Evolutionary conservation across 768 basidiomycete genomes (phyloP), one percentile per base, ranked within the genome.

Genomic region (Lentinus tigrinus): DNA sequence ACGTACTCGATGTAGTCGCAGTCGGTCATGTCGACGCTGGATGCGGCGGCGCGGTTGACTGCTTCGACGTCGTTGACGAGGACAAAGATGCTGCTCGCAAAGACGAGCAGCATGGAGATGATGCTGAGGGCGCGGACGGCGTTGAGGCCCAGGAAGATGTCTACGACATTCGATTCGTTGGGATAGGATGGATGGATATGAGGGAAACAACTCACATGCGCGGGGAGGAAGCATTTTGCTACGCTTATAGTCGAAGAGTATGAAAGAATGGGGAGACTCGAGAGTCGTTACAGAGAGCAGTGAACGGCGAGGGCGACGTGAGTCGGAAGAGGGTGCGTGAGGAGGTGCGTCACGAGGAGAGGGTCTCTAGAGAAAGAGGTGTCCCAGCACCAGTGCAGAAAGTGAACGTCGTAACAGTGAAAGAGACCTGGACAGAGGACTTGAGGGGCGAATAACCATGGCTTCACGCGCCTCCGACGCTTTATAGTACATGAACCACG

Each of bases 1-100:
- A 75, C 85, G 52, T 72, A 91, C 84, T 83, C 77, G 62, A 92
- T 89, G 70, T 94, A 95, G 64, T 94, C 91, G 66, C 84, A 87
- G 65, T 89, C 78, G 40, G 71, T 65, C 39, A 81, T 68, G 24
- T 74, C 78, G 57, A 63, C 76, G 55, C 63, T 71, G 64, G 66
- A 63, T 2, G 68, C 58, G 62, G 80, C 73, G 65, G 85, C 90
- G 43, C 68, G 73, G 64, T 93, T 90, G 60, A 92, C 87, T 16
- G 91, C 90, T 63, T 86, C 76, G 60, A 93, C 72, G 67, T 93
- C 90, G 51, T 81, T 79, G 26, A 87, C 87, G 43, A 92, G 79
- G 26, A 85, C 85, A 53, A 90, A 81, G 58, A 91, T 85, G 59
- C 83, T 92, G 76, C 83, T 91, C 16, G 89, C 75, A 60, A 95